Evolutionary conservation across 192 early-diverging fungal species (phyloP), one percentile per base, ranked within the genome.

Genomic region (Mortierella alpina): DNA sequence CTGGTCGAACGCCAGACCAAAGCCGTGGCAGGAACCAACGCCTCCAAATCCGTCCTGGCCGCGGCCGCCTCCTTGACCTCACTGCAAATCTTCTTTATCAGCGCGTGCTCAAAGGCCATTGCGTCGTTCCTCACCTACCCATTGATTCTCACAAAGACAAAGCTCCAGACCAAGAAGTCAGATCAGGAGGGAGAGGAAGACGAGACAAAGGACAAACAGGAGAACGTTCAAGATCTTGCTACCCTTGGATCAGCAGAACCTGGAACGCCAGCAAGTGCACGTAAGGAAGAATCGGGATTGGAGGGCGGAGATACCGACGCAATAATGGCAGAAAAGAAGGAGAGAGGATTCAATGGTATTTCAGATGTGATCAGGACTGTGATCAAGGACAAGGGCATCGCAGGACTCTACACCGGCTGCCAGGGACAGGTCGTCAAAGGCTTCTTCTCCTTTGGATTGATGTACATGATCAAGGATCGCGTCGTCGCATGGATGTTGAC

Each of bases 381-480:
- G 22, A 72, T 82, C 66, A 59, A 42, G 75, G 70, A 83, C 22
- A 66, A 71, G 54, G 73, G 73, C 22, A 72, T 83, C 18, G 41
- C 42, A 6, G 77, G 67, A 40, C 46, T 65, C 8, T 85, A 73
- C 61, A 61, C 66, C 9, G 84, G 84, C 10, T 83, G 82, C 62
- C 75, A 80, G 49, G 84, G 84, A 9, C 86, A 87, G 57, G 85
- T 87, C 72, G 82, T 80, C 77, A 87, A 87, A 63, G 86, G 86
- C 3, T 87, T 87, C 76, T 87, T 87, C 53, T 85, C 85, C 13
- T 82, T 83, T 47, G 86, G 86, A 15, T 60, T 87, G 50, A 84
- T 87, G 82, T 87, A 83, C 70, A 85, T 87, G 86, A 87, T 87
- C 68, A 87, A 87, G 70, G 86, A 87, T 50, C 79, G 82, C 31